Evolutionary conservation across 441 rosid genomes (phyloP), one percentile per base, ranked within the genome.

Genomic region (Erysimum cheiri): DNA sequence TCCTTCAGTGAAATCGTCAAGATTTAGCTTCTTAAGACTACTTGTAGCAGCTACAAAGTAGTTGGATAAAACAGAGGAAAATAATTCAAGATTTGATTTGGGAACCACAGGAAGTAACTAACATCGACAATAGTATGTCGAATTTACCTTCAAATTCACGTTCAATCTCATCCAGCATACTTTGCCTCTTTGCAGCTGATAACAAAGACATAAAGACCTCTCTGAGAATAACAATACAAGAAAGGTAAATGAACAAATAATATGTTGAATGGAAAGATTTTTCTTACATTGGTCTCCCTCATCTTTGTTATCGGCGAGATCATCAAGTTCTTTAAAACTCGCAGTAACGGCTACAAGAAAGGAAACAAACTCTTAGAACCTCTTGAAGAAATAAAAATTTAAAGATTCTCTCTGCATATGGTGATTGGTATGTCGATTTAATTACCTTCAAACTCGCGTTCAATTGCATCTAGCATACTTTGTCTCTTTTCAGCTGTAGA

Each of bases 401-500:
- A 22, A 29, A 49, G 56, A 33, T 40, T 49, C n/a, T 56, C 12
- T 65, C 9, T 40, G 10, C 31, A 40, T 40, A 24, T 65, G 52
- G 48, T 48, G 66, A 66, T 49, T 58, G 6, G 32, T 22, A 44
- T 22, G 57, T 55, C 40, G 36, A 3, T 4, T 36, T 26, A 26
- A 26, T 58, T 59, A 74, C 78, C 69, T 74, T 60, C 78, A 43
- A 74, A 74, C 24, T 74, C 78, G 0, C 44, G 50, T 36, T 74
- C 78, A 11, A 74, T 74, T 17, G 73, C 78, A 17, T 74, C 73
- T 44, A 74, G 64, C 78, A 74, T 74, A 60, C 73, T 74, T 40
- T 67, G 58, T 61, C 69, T 74, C 15, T 17, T 53, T 4, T 19
- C 44, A 74, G 35, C 78, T 74, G 69, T 74, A 13, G 8, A 13